phyloP scores from a whole-genome alignment of 2,329 filamentous ascomycete species.

The Calonectria hawksworthii region DNA sequence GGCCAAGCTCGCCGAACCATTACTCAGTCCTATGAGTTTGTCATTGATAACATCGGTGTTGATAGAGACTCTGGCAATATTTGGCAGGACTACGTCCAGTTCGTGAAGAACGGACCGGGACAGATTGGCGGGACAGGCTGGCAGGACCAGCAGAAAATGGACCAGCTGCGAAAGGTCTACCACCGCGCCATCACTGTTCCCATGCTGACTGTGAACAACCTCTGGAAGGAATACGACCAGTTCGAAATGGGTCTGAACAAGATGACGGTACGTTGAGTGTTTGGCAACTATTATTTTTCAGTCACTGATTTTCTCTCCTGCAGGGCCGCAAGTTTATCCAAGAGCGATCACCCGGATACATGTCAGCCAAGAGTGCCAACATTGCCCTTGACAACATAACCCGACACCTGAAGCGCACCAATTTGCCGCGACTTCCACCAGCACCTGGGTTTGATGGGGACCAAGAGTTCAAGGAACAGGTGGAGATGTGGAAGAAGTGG shows the following conservation, averaged over 20 bases:
- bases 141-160: constrained; percentile 99
- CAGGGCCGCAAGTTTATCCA: constrained; percentile 95
- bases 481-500: constrained; percentile 93
- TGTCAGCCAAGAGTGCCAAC: constrained; percentile 94
- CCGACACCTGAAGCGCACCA: constrained; percentile 80
- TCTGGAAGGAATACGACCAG: constrained; percentile 98
- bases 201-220: constrained; percentile 82
- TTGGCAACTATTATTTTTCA: constrained; percentile 19
- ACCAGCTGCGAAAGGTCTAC: constrained; percentile 90
- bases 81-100: constrained; percentile 96
- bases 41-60: constrained; percentile 88
- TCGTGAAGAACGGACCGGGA: constrained; percentile 90
- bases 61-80: constrained; percentile 91
- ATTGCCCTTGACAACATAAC: constrained; percentile 93
- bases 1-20: constrained; percentile 85
- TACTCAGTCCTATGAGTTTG: constrained; percentile 91
- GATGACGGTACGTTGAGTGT: constrained; percentile 74
- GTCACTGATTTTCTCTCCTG: constrained; percentile 52
- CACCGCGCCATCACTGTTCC: constrained; percentile 91
- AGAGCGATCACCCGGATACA: constrained; percentile 92
- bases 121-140: constrained; percentile 87
- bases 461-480: constrained; percentile 85
- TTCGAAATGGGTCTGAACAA: constrained; percentile 97
- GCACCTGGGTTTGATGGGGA: constrained; percentile 89
- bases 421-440: constrained; percentile 85